A percentile compares a stretch with the other conserved stretches of the same genome.
Evolutionary conservation across 75 land plant genomes (phyloP).

Genomic region (Cryptomeria japonica): DNA sequence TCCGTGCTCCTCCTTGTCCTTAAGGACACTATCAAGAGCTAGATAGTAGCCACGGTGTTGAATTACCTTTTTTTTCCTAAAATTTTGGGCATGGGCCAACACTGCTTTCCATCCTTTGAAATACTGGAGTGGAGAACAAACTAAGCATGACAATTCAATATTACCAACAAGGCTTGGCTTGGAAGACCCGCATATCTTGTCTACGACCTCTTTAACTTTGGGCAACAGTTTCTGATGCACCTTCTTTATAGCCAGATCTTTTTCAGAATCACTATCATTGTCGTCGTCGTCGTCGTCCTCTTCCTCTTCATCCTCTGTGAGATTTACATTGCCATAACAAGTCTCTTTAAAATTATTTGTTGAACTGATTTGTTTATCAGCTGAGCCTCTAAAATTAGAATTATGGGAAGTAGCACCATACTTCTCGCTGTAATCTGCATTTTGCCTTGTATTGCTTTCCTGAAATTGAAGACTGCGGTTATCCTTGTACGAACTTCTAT

Average conservation of each 20-base stretch:
- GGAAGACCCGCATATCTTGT: slow-evolving; percentile 7
- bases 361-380: background rate
- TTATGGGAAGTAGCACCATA: background rate
- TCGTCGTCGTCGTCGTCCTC: background rate
- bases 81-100: slow-evolving; percentile 28
- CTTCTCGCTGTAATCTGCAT: background rate
- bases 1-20: slow-evolving; percentile 2
- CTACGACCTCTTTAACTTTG: slow-evolving; percentile 10
- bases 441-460: background rate
- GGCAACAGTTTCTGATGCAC: background rate
- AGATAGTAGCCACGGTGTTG: slow-evolving; percentile 37
- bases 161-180: slow-evolving; percentile 14
- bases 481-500: background rate
- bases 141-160: slow-evolving; percentile 17
- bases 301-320: slow-evolving; percentile 6
- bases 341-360: background rate
- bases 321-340: background rate
- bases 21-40: slow-evolving; percentile 21
- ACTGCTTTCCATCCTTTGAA: slow-evolving; percentile 37
- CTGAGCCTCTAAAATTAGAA: no score
- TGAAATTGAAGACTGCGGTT: background rate
- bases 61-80: slow-evolving; percentile 16
- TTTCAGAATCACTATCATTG: background rate
- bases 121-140: slow-evolving; percentile 15
- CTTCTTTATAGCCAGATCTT: background rate